Evolutionary conservation across 2,329 filamentous ascomycete species (phyloP).

Genomic region (Phaeophleospora eucalypticola): DNA sequence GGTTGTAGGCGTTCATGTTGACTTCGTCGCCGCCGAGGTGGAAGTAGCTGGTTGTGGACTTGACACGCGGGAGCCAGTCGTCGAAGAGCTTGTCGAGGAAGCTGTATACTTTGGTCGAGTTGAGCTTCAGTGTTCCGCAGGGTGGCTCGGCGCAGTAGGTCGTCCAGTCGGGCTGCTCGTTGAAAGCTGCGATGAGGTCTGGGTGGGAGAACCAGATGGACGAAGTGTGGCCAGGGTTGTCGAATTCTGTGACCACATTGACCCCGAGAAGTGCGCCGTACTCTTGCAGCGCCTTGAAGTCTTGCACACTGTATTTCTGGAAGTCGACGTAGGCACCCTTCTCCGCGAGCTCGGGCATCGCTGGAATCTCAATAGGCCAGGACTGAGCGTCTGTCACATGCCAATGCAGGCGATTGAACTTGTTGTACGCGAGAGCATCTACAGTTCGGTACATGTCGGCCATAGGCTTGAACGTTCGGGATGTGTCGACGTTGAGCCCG

Average conservation of each 20-base stretch:
- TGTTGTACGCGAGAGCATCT: conserved; percentile 71
- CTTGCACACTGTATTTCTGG: conserved; percentile 62
- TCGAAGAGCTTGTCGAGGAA: conserved; percentile 70
- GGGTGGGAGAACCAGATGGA: conserved; percentile 63
- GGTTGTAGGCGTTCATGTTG: conserved; percentile 67
- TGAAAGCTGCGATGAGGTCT: conserved; percentile 65
- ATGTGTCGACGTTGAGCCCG: conserved; percentile 74
- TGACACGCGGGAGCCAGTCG: conserved; percentile 71
- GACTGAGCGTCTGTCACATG: conserved; percentile 81
- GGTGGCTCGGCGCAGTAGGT: conserved; percentile 54
- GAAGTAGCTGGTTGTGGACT: conserved; percentile 69
- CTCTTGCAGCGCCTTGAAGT: conserved; percentile 63
- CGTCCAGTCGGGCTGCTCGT: conserved; percentile 51
- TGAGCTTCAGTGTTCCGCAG: conserved; percentile 67
- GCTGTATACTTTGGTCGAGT: conserved; percentile 62
- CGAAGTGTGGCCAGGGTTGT: conserved; percentile 76
- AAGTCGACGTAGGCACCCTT: conserved; percentile 69
- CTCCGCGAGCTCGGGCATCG: conserved; percentile 65
- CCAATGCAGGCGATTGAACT: conserved; percentile 77
- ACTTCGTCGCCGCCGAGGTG: conserved; percentile 88
- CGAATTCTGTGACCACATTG: conserved; percentile 70
- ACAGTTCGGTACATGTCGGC: conserved; percentile 69
- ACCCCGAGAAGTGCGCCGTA: conserved; percentile 68
- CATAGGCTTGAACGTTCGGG: conserved; percentile 67
- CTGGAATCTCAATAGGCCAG: conserved; percentile 77